These are phyloP conservation scores for Calocera cornea DNA, from an alignment of 768 basidiomycete genomes.

Conservation along the genomic window DNA sequence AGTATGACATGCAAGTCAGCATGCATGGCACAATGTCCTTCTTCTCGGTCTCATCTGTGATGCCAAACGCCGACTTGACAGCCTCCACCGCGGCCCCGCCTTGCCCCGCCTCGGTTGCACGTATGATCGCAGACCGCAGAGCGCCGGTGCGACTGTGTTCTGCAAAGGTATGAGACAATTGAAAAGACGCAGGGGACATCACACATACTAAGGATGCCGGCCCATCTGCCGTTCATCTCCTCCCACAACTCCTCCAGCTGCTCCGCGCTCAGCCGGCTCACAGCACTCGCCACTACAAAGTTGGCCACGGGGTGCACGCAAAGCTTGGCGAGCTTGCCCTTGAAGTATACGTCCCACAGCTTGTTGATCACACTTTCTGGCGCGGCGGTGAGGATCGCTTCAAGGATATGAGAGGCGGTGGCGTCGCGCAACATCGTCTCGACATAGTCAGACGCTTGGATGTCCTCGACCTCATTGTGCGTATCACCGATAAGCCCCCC, in stretches of 20 bases:
- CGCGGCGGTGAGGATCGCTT: constrained; percentile 54
- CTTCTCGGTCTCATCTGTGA: constrained; percentile 37
- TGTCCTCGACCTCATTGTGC: constrained; percentile 41
- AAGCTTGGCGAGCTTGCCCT: constrained; percentile 51
- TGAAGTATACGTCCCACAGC: constrained; percentile 70
- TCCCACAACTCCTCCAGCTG: constrained; percentile 42
- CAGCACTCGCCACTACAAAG: constrained; percentile 73
- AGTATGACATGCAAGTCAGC: constrained; percentile 31
- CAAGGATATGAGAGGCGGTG: constrained; percentile 82
- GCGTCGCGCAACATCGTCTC: constrained; percentile 70
- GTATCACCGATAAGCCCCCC: constrained; percentile 57
- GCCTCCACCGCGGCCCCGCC: constrained; percentile 43
- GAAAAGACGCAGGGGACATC: not conserved
- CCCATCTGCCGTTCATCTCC: constrained; percentile 49
- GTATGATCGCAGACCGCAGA: constrained; percentile 58
- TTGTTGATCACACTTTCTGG: constrained; percentile 46
- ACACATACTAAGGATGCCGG: constrained; percentile 55
- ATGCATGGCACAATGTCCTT: constrained; percentile 52
- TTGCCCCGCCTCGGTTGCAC: constrained; percentile 38
- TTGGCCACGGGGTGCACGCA: constrained; percentile 85
- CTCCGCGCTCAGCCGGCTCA: constrained; percentile 44
- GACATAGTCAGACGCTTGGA: constrained; percentile 53
- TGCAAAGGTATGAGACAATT: constrained; percentile 19
- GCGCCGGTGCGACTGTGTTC: constrained; percentile 65
- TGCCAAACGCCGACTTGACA: constrained; percentile 44